phyloP scores from a whole-genome alignment of 1,284 basidiomycete species.

The Apiotrichum porosum region DNA sequence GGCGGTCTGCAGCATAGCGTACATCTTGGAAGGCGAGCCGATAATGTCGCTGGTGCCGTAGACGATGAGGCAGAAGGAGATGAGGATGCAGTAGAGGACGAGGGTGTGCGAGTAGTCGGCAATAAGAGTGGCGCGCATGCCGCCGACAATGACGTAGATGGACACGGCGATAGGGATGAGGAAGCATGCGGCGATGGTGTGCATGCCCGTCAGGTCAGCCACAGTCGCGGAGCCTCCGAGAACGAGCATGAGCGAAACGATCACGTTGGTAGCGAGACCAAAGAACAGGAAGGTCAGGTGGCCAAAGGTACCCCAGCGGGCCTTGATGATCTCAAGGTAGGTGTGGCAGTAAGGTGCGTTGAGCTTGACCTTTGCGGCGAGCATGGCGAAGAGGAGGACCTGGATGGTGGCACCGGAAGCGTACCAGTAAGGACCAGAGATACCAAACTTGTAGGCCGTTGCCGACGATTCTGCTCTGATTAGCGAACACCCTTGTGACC shows the following conservation, averaged over 20 bases:
- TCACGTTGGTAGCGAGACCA: constrained; percentile 67
- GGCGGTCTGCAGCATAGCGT: constrained; percentile 53
- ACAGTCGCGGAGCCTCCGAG: constrained; percentile 74
- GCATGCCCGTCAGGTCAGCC: constrained; percentile 73
- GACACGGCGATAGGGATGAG: constrained; percentile 52
- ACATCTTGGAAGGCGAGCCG: constrained; percentile 55
- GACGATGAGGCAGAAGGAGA: constrained; percentile 60
- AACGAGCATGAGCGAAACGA: constrained; percentile 60
- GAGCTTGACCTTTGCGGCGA: constrained; percentile 56
- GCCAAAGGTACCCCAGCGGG: constrained; percentile 67
- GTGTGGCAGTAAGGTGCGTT: constrained; percentile 53
- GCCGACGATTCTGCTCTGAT: constrained; percentile 49
- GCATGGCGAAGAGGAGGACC: constrained; percentile 55
- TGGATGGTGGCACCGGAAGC: constrained; percentile 49
- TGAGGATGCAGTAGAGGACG: constrained; percentile 67
- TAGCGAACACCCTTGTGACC: too few species aligned
- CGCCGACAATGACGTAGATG: constrained; percentile 54
- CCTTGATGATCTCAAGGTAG: constrained; percentile 58
- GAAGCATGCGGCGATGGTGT: constrained; percentile 74
- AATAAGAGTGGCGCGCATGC: constrained; percentile 52
- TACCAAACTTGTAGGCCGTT: constrained; percentile 63
- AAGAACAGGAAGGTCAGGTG: constrained; percentile 77
- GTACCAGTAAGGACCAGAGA: constrained; percentile 53
- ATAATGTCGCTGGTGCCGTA: constrained; percentile 64
- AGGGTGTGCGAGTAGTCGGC: constrained; percentile 67